Evolutionary conservation across 2,329 filamentous ascomycete genomes (phyloP).

Genomic region (Trichoderma sp.): DNA sequence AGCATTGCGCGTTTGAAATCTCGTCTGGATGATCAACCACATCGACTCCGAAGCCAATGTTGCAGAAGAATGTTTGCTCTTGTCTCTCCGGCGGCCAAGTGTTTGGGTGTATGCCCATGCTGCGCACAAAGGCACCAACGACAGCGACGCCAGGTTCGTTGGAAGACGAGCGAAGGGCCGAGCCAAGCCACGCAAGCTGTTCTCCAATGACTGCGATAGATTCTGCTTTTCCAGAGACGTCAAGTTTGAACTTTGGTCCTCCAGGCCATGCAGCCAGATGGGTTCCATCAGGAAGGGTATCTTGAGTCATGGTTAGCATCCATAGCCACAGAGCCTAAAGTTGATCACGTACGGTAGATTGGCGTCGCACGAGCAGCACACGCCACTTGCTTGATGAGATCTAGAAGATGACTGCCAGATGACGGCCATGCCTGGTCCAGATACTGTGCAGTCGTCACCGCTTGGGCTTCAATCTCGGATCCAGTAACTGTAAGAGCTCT

Average conservation of each 20-base stretch:
- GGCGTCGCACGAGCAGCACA: background rate
- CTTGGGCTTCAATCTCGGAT: background rate
- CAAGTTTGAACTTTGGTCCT: background rate
- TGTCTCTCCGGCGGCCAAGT: too few species aligned
- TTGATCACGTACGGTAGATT: background rate
- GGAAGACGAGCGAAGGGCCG: background rate
- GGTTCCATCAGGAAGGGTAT: background rate
- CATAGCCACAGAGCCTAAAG: background rate
- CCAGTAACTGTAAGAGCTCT: background rate
- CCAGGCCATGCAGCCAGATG: background rate
- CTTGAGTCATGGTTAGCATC: background rate
- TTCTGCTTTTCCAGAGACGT: background rate
- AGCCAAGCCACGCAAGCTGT: background rate
- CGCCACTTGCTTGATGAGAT: background rate
- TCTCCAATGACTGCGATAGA: background rate
- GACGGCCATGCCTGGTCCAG: background rate
- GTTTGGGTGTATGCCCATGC: too few species aligned
- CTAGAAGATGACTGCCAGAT: background rate
- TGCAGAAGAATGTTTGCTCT: background rate
- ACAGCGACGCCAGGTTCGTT: background rate
- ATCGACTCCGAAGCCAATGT: background rate
- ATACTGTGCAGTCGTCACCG: background rate
- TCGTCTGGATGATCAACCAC: background rate
- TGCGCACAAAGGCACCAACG: background rate
- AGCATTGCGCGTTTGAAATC: too few species aligned